Percentiles rank a stretch among this genome's conserved stretches.
Conservation (phyloP, 2,329 filamentous ascomycete genomes). For the Penicillium verrucosum region DNA sequence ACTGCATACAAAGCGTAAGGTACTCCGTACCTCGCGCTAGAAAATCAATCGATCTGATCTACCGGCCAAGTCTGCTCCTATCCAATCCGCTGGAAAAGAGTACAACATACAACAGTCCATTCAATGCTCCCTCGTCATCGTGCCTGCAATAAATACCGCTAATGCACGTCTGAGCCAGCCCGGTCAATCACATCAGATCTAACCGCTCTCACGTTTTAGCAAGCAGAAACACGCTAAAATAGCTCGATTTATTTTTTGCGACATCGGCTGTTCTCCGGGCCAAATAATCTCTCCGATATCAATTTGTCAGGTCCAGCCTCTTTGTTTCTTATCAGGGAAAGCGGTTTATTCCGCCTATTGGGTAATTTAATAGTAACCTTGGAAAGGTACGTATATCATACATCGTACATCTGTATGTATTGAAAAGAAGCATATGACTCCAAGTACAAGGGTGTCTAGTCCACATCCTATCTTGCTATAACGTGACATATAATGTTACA, state of each 20-base stretch:
- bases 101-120: neutral
- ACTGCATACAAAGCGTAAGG: conserved; percentile 4
- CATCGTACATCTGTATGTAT: neutral
- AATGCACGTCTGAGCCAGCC: conserved; percentile 19
- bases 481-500: neutral
- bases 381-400: neutral
- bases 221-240: conserved; percentile 13
- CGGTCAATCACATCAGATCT: conserved; percentile 26
- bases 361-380: neutral
- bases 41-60: conserved; percentile 6
- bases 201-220: conserved; percentile 16
- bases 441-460: neutral
- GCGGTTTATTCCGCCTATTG: neutral
- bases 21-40: conserved; percentile 6
- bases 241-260: conserved; percentile 4
- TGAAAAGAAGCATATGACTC: neutral
- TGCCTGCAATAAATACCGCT: conserved; percentile 16
- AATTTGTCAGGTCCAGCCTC: neutral
- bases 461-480: neutral
- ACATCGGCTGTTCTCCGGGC: conserved; percentile 21
- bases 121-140: neutral
- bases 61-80: conserved; percentile 8
- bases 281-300: conserved; percentile 8
- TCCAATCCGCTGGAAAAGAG: conserved; percentile 1
- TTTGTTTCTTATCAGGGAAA: neutral